Percentiles rank a stretch among this genome's conserved stretches.
These are phyloP conservation scores for Selaginella tamariscina DNA, from an alignment of 75 land plant genomes.

Conservation along the genomic window DNA sequence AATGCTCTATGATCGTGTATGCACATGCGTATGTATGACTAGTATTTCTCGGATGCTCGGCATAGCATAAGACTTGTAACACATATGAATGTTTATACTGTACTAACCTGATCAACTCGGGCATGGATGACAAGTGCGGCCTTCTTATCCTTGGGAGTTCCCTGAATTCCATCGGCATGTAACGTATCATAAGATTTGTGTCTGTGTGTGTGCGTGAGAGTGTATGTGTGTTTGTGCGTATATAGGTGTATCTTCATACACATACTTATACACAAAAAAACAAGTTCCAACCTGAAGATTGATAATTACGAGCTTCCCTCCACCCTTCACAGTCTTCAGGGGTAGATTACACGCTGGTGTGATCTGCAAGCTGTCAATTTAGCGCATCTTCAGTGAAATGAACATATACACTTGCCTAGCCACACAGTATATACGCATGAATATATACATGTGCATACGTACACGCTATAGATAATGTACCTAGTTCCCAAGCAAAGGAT, in stretches of 20 bases:
- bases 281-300: constrained; percentile 50
- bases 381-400: not conserved
- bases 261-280: not conserved
- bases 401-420: too few relatives aligned
- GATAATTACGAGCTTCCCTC: constrained; percentile 81
- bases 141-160: constrained; percentile 96
- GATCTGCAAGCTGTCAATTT: constrained; percentile 64
- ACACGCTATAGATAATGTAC: constrained; percentile 26
- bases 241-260: not conserved
- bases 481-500: constrained; percentile 88
- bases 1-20: too few relatives aligned
- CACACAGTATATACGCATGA: not conserved
- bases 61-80: not conserved
- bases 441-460: not conserved
- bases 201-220: too few relatives aligned
- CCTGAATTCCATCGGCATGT: constrained; percentile 48
- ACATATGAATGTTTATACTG: constrained; percentile 6
- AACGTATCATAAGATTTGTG: too few relatives aligned
- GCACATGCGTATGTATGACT: too few relatives aligned
- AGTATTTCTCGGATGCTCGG: too few relatives aligned
- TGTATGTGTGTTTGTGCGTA: too few relatives aligned
- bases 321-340: constrained; percentile 49
- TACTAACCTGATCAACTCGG: constrained; percentile 64
- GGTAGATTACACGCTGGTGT: constrained; percentile 97
- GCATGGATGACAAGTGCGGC: constrained; percentile 82